A percentile compares a stretch with the other conserved stretches of the same genome.
Evolutionary conservation across 148 eudicot species (phyloP).

Genomic region (Diospyros lotus): DNA sequence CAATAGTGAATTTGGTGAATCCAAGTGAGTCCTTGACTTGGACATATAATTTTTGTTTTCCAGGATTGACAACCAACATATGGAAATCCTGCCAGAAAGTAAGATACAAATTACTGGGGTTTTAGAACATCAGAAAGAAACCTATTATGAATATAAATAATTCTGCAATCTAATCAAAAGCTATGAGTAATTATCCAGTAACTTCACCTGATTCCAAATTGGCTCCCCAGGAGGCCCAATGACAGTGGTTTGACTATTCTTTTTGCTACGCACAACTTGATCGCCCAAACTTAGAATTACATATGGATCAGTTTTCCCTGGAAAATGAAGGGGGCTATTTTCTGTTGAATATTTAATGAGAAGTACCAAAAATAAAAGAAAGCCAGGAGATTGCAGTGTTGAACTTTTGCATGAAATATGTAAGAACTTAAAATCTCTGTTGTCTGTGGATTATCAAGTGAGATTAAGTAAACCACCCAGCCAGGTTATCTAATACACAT

Average conservation of each 20-base stretch:
- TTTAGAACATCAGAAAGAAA: neutral
- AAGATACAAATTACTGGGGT: neutral
- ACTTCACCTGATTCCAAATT: slow-evolving; percentile 93
- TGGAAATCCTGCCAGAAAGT: slow-evolving; percentile 63
- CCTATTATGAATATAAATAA: neutral
- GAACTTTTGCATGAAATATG: neutral
- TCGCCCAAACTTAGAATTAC: slow-evolving; percentile 81
- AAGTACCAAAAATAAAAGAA: neutral
- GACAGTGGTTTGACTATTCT: slow-evolving; percentile 94
- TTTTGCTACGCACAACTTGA: slow-evolving; percentile 85
- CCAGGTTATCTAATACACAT: neutral
- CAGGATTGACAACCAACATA: slow-evolving; percentile 82
- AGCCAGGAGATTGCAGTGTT: neutral
- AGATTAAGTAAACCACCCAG: neutral
- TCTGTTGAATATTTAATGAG: neutral
- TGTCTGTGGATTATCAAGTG: neutral
- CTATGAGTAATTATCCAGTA: neutral
- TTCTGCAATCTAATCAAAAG: too few relatives aligned
- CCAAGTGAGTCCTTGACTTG: slow-evolving; percentile 87
- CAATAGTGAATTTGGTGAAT: slow-evolving; percentile 62
- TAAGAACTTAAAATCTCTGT: neutral
- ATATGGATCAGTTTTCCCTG: slow-evolving; percentile 97
- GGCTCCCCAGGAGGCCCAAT: slow-evolving; percentile 97
- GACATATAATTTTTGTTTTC: slow-evolving; percentile 57
- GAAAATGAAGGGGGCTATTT: slow-evolving; percentile 11